Percentiles rank a stretch among this genome's conserved stretches.
Conservation (phyloP, 2,329 filamentous ascomycete species). For the Diaporthe sp. region DNA sequence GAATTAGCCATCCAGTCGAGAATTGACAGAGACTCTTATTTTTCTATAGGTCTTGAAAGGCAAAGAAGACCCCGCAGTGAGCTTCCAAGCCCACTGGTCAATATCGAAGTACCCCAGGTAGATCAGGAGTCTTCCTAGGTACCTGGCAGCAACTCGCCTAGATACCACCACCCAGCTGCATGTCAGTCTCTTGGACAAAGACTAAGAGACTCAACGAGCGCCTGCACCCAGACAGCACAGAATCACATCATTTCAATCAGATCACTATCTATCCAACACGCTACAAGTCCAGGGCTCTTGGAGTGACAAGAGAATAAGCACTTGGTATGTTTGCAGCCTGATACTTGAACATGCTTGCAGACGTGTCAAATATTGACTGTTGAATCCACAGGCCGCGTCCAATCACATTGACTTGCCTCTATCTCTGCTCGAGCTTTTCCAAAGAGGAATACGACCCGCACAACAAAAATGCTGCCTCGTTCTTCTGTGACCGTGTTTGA, state of each 20-base stretch:
- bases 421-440: neutral
- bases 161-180: neutral
- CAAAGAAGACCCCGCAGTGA: neutral
- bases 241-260: neutral
- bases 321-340: neutral
- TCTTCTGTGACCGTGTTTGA: neutral
- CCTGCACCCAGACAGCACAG: neutral
- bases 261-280: neutral
- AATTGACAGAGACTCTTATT: neutral
- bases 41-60: neutral
- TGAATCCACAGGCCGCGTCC: neutral
- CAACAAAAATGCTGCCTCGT: neutral
- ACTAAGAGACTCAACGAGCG: neutral
- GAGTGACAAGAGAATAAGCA: neutral
- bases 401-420: neutral
- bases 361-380: neutral
- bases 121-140: neutral
- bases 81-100: neutral
- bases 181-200: neutral
- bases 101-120: neutral
- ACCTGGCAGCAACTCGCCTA: neutral
- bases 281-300: neutral
- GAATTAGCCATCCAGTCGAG: neutral
- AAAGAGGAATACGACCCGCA: neutral
- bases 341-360: neutral